These are phyloP conservation scores for Fistulina hepatica DNA, from an alignment of 1,284 basidiomycete genomes.

Conservation along the genomic window DNA sequence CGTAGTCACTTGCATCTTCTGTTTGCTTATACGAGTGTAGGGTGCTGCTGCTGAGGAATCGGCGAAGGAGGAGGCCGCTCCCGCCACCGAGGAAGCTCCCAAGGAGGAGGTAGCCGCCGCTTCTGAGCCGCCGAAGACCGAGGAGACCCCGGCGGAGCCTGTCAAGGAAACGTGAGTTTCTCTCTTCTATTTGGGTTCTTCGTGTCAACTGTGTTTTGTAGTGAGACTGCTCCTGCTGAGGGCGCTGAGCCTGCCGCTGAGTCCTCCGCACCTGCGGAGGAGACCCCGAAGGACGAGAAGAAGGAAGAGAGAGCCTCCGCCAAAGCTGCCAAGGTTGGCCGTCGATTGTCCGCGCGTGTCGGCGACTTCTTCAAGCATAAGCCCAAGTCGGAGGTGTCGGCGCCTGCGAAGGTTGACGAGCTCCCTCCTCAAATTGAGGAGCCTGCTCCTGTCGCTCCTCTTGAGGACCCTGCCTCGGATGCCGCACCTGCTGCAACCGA, in stretches of 20 bases:
- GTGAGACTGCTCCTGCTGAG: constrained; percentile 25
- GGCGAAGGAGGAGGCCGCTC: constrained; percentile 37
- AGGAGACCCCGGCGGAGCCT: constrained; percentile 33
- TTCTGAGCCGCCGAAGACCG: constrained; percentile 26
- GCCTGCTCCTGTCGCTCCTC: constrained; percentile 59
- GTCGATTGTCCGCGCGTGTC: constrained; percentile 68
- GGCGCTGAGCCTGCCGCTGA: constrained; percentile 25
- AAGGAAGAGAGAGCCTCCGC: constrained; percentile 25
- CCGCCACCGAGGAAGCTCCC: constrained; percentile 22
- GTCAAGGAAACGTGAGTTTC: constrained; percentile 47
- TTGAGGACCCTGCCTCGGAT: constrained; percentile 59
- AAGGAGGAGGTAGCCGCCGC: constrained; percentile 25
- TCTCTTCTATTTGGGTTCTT: neutral
- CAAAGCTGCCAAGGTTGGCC: constrained; percentile 50
- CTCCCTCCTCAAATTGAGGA: constrained; percentile 55
- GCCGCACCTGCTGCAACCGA: constrained; percentile 29
- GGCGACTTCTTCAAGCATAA: constrained; percentile 72
- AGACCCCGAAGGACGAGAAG: constrained; percentile 54
- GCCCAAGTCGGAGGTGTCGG: constrained; percentile 53
- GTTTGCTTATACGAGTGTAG: too few relatives aligned
- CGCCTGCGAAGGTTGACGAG: constrained; percentile 78
- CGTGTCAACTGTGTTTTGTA: constrained; percentile 10
- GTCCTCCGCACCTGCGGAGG: constrained; percentile 20
- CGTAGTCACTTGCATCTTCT: constrained; percentile 5
- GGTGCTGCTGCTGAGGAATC: constrained; percentile 31